These are phyloP conservation scores for Dendrostoma leiphaemia DNA, from an alignment of 2,329 filamentous ascomycete genomes.

Conservation along the genomic window DNA sequence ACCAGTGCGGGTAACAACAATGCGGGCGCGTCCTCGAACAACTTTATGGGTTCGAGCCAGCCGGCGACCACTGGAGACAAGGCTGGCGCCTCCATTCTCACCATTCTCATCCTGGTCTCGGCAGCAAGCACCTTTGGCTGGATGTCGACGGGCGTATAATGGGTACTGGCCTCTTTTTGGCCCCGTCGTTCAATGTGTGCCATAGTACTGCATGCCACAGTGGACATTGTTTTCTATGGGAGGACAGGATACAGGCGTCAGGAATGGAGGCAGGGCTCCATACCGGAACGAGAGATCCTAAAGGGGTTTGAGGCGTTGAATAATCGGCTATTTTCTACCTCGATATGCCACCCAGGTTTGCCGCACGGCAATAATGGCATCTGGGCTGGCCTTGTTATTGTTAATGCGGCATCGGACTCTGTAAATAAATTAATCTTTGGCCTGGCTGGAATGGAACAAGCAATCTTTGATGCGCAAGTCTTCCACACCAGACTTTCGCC, in stretches of 20 bases:
- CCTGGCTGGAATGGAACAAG: too few species aligned
- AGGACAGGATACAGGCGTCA: not conserved
- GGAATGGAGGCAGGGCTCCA: not conserved
- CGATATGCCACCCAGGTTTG: not conserved
- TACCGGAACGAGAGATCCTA: not conserved
- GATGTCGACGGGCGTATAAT: conserved; percentile 26
- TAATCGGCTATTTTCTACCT: not conserved
- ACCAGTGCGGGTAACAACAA: conserved; percentile 26
- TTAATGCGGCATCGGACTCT: not conserved
- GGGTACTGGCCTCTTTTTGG: not conserved
- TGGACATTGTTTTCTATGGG: not conserved
- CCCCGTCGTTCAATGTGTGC: not conserved
- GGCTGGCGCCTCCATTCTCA: conserved; percentile 29
- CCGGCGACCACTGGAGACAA: conserved; percentile 28
- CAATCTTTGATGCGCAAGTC: too few species aligned
- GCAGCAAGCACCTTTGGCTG: conserved; percentile 31
- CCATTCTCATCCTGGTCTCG: conserved; percentile 17
- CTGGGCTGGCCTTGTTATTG: not conserved
- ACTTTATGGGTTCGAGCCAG: conserved; percentile 21
- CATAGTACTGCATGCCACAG: not conserved
- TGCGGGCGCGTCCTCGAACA: conserved; percentile 23
- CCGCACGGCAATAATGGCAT: not conserved
- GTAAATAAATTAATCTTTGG: not conserved
- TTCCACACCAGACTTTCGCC: not conserved
- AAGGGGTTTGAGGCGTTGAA: not conserved